phyloP scores from a whole-genome alignment of 2,329 filamentous ascomycete species.

The Cladosporium sp. region DNA sequence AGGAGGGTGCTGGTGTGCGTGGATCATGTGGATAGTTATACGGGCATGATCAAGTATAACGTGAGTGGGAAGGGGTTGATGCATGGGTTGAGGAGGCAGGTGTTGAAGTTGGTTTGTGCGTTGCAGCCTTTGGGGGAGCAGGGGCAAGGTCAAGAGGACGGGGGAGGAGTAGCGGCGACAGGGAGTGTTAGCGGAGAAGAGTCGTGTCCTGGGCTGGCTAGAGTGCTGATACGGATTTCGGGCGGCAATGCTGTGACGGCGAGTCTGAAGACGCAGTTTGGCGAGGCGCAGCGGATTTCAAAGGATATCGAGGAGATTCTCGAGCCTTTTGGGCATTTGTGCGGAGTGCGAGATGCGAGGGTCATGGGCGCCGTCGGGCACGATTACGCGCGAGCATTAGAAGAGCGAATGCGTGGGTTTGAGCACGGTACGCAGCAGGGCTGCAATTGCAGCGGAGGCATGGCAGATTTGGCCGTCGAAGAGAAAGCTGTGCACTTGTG shows the following conservation, averaged over 20 bases:
- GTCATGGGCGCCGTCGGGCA: constrained; percentile 45
- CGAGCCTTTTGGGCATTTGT: constrained; percentile 44
- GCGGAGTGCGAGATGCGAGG: constrained; percentile 40
- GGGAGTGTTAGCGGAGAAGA: no score
- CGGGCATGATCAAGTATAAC: constrained; percentile 56
- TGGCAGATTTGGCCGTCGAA: constrained; percentile 17
- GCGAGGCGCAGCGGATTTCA: constrained; percentile 34
- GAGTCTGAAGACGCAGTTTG: constrained; percentile 35
- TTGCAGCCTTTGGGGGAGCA: constrained; percentile 32
- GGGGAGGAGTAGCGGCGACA: not conserved
- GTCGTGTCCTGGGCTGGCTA: constrained; percentile 25
- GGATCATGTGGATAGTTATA: constrained; percentile 53
- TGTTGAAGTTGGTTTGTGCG: constrained; percentile 45
- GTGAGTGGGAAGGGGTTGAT: constrained; percentile 48
- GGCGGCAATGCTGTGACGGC: constrained; percentile 38
- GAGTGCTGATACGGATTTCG: constrained; percentile 33
- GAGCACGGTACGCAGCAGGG: not conserved
- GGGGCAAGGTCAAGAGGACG: constrained; percentile 11
- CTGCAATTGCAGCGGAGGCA: constrained; percentile 12
- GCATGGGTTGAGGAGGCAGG: constrained; percentile 45
- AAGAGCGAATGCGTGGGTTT: constrained; percentile 35
- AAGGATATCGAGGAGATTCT: constrained; percentile 46
- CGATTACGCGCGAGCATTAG: constrained; percentile 40
- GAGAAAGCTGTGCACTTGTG: constrained; percentile 23
- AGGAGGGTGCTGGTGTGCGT: constrained; percentile 48